Conservation (phyloP, 2,329 filamentous ascomycete genomes). For the Hyphodiscus sp. region DNA sequence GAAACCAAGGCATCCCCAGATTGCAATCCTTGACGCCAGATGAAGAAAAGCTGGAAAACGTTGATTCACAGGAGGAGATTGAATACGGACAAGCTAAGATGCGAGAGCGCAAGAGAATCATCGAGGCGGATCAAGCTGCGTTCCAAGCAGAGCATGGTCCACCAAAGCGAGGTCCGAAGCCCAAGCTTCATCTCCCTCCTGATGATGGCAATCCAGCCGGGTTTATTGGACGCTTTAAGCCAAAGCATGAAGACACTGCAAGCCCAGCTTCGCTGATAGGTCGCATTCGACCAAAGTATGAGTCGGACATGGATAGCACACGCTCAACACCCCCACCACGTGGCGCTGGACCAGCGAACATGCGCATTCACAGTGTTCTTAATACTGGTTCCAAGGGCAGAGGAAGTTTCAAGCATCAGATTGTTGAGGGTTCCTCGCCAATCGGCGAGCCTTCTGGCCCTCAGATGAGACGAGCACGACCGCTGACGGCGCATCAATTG, state of each 20-base stretch:
- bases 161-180: constrained; percentile 45
- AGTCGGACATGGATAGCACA: constrained; percentile 47
- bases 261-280: constrained; percentile 48
- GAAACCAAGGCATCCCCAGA: constrained; percentile 62
- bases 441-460: constrained; percentile 41
- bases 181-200: constrained; percentile 31
- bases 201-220: constrained; percentile 39
- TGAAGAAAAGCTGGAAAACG: constrained; percentile 62
- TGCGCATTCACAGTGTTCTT: constrained; percentile 25
- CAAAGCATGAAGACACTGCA: constrained; percentile 44
- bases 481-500: constrained; percentile 74
- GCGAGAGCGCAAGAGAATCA: constrained; percentile 66
- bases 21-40: constrained; percentile 60
- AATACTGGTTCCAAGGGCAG: constrained; percentile 30
- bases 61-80: constrained; percentile 64
- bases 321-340: constrained; percentile 45
- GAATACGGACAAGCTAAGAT: constrained; percentile 68
- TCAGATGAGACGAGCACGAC: constrained; percentile 56
- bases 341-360: constrained; percentile 29
- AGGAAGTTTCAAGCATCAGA: constrained; percentile 50
- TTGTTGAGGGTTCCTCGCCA: constrained; percentile 56
- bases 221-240: constrained; percentile 55
- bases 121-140: constrained; percentile 62
- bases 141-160: constrained; percentile 38
- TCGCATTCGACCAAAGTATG: constrained; percentile 57